These are phyloP conservation scores for Cryphonectria nitschkei DNA, from an alignment of 2,329 filamentous ascomycete genomes.

Conservation along the genomic window DNA sequence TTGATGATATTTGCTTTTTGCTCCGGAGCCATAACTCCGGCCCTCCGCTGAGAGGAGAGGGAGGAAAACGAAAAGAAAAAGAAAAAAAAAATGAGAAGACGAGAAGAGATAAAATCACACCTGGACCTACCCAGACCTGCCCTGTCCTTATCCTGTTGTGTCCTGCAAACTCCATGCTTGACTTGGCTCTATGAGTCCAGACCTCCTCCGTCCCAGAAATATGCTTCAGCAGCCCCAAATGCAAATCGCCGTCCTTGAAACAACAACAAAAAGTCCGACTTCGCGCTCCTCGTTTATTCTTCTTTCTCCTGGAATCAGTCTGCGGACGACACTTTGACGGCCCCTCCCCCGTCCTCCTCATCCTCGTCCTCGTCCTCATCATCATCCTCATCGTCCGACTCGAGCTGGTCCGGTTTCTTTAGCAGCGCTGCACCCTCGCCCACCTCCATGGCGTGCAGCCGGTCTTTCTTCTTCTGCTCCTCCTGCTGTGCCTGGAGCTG, in stretches of 20 bases:
- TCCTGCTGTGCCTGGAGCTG: constrained; percentile 37
- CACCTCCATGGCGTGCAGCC: constrained; percentile 63
- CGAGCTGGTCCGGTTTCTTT: constrained; percentile 31
- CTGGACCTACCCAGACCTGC: not conserved
- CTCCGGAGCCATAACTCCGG: not conserved
- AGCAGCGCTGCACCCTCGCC: constrained; percentile 58
- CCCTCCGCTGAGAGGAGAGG: not conserved
- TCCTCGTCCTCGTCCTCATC: constrained; percentile 32
- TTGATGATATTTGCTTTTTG: not conserved
- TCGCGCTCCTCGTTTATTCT: not conserved
- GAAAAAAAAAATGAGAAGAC: not conserved
- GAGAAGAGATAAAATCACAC: not conserved
- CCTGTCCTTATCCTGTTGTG: not conserved
- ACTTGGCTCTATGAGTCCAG: constrained; percentile 12
- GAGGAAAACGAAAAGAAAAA: not conserved
- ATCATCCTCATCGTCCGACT: constrained; percentile 33
- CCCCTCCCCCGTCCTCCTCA: constrained; percentile 24
- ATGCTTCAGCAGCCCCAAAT: constrained; percentile 9
- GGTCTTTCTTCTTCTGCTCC: constrained; percentile 54
- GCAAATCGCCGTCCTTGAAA: not conserved
- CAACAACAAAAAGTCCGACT: not conserved
- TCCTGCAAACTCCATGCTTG: constrained; percentile 18
- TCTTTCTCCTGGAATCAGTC: not conserved
- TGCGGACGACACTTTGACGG: constrained; percentile 19
- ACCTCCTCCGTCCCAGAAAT: not conserved